Conservation (phyloP, 305 asterid genomes). For the Striga hermonthica region DNA sequence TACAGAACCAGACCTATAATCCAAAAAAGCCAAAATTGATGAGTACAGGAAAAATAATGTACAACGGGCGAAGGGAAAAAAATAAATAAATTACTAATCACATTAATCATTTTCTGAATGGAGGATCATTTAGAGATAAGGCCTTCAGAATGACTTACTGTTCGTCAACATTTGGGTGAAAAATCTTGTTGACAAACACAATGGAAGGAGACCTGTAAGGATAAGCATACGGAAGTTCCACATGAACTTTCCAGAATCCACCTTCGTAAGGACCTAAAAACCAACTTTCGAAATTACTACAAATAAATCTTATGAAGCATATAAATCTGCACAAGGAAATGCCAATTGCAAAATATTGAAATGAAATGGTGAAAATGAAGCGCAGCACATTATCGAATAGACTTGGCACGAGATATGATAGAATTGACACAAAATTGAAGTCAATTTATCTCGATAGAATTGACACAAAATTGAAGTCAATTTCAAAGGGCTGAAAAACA, state of each 20-base stretch:
- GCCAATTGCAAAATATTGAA: constrained; percentile 7
- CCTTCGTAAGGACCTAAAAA: constrained; percentile 83
- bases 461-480: not conserved
- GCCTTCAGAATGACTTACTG: constrained; percentile 48
- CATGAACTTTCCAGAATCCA: constrained; percentile 89
- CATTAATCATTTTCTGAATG: too few relatives aligned
- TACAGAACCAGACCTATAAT: constrained; percentile 77
- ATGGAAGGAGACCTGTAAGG: constrained; percentile 94
- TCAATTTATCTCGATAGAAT: too few relatives aligned
- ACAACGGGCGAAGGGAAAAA: too few relatives aligned
- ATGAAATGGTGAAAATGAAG: not conserved
- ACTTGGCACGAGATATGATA: too few relatives aligned
- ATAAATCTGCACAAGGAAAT: constrained; percentile 2
- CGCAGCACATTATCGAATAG: too few relatives aligned
- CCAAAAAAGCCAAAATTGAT: constrained; percentile 23
- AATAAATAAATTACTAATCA: too few relatives aligned
- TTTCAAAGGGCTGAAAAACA: not conserved
- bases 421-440: too few relatives aligned
- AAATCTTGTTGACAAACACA: constrained; percentile 85
- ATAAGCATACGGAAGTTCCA: constrained; percentile 89
- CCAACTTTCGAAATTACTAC: not conserved
- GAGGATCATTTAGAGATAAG: too few relatives aligned
- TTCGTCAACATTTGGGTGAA: constrained; percentile 94
- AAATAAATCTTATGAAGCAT: not conserved
- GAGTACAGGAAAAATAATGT: constrained; percentile 1